Conservation (phyloP, 176 grass and related monocot genomes). For the Oryza coarctata region DNA sequence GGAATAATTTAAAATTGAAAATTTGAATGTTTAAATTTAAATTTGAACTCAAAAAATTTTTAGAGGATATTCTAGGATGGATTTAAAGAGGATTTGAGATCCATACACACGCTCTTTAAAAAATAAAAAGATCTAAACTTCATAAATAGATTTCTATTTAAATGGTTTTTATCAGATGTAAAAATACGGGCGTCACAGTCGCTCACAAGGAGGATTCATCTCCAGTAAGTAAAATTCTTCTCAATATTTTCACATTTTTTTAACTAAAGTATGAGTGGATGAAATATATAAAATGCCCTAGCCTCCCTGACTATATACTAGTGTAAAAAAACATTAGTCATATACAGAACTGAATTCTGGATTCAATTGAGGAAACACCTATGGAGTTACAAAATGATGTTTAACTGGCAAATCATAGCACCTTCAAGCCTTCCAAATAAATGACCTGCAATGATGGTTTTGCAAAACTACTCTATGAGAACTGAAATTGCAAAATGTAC, state of each 20-base stretch:
- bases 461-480: background rate
- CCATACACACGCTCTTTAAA: no score
- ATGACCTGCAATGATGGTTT: background rate
- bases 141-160: no score
- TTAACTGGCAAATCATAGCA: background rate
- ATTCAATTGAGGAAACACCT: conserved; percentile 1
- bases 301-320: background rate
- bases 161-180: no score
- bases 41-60: no score
- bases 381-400: background rate
- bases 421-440: background rate
- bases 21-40: no score
- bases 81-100: no score
- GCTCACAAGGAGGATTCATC: conserved; percentile 54
- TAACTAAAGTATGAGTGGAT: background rate
- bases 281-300: background rate
- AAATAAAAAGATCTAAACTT: no score
- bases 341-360: background rate
- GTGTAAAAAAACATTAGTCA: background rate
- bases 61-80: no score
- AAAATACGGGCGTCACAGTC: no score
- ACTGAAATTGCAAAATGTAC: conserved; percentile 24
- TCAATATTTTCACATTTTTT: conserved; percentile 8
- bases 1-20: no score
- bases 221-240: conserved; percentile 46